Percentiles rank a stretch among this genome's conserved stretches.
phyloP scores from a whole-genome alignment of 768 basidiomycete species.

The Dioszegia crocea region DNA sequence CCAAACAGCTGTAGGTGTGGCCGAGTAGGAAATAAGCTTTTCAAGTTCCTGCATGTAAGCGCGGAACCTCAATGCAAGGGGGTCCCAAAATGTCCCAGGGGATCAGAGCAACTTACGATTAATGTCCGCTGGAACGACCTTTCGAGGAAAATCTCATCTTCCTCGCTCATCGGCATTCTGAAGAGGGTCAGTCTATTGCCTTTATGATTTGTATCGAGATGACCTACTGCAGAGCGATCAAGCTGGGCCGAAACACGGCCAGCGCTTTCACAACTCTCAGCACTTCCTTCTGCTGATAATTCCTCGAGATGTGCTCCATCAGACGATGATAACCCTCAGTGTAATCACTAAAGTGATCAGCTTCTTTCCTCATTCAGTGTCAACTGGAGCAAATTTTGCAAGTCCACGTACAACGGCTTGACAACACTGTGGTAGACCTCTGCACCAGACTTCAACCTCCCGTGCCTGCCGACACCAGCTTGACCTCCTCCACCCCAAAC shows the following conservation, averaged over 20 bases:
- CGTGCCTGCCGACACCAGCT: background rate
- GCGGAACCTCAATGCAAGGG: background rate
- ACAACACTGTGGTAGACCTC: constrained; percentile 64
- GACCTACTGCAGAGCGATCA: constrained; percentile 79
- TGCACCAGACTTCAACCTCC: constrained; percentile 30
- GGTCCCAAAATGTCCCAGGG: too few species aligned
- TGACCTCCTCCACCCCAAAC: too few species aligned
- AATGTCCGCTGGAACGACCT: constrained; percentile 90
- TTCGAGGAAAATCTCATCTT: constrained; percentile 95
- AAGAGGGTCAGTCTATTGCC: too few species aligned
- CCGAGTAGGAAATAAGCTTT: constrained; percentile 93
- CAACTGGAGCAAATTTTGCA: background rate
- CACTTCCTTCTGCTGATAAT: constrained; percentile 92
- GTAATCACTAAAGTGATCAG: constrained; percentile 59
- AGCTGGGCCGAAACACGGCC: constrained; percentile 90
- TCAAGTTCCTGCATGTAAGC: constrained; percentile 69
- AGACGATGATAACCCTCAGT: constrained; percentile 94
- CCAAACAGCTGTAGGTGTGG: constrained; percentile 97
- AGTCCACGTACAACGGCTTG: constrained; percentile 60
- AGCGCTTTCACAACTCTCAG: constrained; percentile 88
- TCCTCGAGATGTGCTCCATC: constrained; percentile 79
- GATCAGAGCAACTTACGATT: constrained; percentile 58
- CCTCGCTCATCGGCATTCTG: constrained; percentile 86
- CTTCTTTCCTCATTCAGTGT: background rate
- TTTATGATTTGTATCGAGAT: too few species aligned